phyloP scores from a whole-genome alignment of 805 yeast species.

The Cyberlindnera xishuangbannaensis region DNA sequence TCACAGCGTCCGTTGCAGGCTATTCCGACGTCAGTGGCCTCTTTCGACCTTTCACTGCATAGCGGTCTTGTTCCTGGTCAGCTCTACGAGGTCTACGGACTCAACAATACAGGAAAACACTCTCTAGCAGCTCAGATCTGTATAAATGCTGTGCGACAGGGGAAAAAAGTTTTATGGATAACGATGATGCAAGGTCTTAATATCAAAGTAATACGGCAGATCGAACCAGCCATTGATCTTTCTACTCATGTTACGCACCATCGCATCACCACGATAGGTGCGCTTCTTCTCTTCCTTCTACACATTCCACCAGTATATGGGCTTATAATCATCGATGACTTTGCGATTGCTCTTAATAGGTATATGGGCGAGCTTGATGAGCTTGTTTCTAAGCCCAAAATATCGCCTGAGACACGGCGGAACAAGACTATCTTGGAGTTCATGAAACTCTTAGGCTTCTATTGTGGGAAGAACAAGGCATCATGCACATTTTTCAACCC shows the following conservation, averaged over 20 bases:
- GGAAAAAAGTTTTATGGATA: slow-evolving; percentile 19
- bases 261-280: slow-evolving; percentile 4
- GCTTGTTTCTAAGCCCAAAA: slow-evolving; percentile 2
- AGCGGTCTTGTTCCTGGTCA: slow-evolving; percentile 24
- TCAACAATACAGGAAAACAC: slow-evolving; percentile 20
- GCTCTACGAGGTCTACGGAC: slow-evolving; percentile 19
- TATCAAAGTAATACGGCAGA: not conserved
- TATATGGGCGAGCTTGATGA: slow-evolving; percentile 12
- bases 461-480: slow-evolving; percentile 15
- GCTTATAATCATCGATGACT: slow-evolving; percentile 21
- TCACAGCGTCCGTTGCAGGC: slow-evolving; percentile 17
- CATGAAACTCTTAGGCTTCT: slow-evolving; percentile 14
- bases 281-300: slow-evolving; percentile 3
- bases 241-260: not conserved
- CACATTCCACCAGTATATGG: slow-evolving; percentile 7
- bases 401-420: slow-evolving; percentile 6
- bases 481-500: slow-evolving; percentile 16
- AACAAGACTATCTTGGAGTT: slow-evolving; percentile 11
- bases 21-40: slow-evolving; percentile 10
- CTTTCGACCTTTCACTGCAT: slow-evolving; percentile 15
- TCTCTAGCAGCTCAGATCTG: slow-evolving; percentile 12
- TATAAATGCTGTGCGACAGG: slow-evolving; percentile 11
- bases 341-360: slow-evolving; percentile 14
- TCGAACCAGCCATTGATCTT: slow-evolving; percentile 1
- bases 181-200: slow-evolving; percentile 16